These are phyloP conservation scores for Plectranthus barbatus DNA, from an alignment of 257 asterid genomes.

Conservation along the genomic window DNA sequence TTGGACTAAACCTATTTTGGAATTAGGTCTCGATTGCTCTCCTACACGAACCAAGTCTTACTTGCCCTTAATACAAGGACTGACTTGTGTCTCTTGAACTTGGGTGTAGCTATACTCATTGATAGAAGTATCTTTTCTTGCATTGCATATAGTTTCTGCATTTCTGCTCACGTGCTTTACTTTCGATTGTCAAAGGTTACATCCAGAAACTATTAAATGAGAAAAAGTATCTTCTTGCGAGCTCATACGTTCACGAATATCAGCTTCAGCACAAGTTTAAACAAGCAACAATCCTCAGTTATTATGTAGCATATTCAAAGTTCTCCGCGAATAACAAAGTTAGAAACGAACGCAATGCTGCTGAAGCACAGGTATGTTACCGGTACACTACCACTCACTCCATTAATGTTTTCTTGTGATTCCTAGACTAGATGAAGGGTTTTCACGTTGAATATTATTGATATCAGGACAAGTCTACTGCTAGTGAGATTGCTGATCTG, in stretches of 20 bases:
- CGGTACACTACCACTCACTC: too few species aligned
- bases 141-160: neutral
- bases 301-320: conserved; percentile 1
- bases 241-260: conserved; percentile 20
- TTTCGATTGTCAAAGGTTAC: conserved; percentile 6
- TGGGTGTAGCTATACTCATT: neutral
- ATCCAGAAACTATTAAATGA: conserved; percentile 20
- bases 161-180: neutral
- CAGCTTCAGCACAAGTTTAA: conserved; percentile 12
- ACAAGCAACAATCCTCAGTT: conserved; percentile 17
- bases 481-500: conserved; percentile 21
- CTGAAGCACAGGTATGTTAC: conserved; percentile 13
- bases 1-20: too few species aligned
- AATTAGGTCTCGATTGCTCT: too few species aligned
- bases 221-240: conserved; percentile 31
- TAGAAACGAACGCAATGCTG: neutral
- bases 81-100: too few species aligned
- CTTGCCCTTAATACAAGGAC: too few species aligned
- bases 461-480: conserved; percentile 20
- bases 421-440: too few species aligned
- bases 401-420: neutral
- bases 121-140: neutral
- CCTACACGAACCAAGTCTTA: too few species aligned
- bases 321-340: neutral
- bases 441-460: too few species aligned